Percentiles rank a stretch among this genome's conserved stretches.
These are phyloP conservation scores for Eucalyptus pauciflora DNA, from an alignment of 345 rosid species.

Conservation along the genomic window DNA sequence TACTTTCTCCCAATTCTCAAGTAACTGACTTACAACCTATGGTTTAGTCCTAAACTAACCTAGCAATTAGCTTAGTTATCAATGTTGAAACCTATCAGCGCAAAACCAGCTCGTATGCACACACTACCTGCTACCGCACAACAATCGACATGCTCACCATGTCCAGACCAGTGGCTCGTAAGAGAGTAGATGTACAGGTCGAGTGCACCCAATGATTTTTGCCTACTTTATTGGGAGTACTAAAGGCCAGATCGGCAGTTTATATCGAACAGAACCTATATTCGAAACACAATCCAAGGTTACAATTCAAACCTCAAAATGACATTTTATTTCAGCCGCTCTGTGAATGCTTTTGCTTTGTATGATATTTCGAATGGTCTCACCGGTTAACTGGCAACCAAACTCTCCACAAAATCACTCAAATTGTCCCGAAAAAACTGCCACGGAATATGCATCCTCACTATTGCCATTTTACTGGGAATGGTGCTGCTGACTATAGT, in stretches of 20 bases:
- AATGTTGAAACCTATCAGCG: background rate
- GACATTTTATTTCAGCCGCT: background rate
- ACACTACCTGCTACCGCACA: accelerated
- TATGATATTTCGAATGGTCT: background rate
- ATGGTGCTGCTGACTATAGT: conserved; percentile 52
- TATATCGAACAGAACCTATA: background rate
- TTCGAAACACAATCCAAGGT: background rate
- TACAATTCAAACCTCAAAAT: background rate
- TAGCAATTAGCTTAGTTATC: too few species aligned
- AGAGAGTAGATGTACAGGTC: too few species aligned
- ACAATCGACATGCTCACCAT: accelerated
- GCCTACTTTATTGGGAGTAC: background rate
- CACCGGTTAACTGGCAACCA: background rate
- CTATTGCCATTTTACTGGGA: conserved; percentile 11
- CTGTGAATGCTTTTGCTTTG: background rate
- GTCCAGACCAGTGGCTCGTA: background rate
- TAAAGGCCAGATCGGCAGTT: background rate
- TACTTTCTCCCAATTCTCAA: accelerated
- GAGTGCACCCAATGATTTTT: background rate
- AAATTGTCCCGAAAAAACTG: background rate
- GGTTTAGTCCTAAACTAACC: background rate
- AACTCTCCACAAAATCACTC: too few species aligned
- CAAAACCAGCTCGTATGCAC: background rate
- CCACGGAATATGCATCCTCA: background rate
- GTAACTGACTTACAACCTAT: background rate